Evolutionary conservation across 1,139 yeast genomes (phyloP), one percentile per base, ranked within the genome.

Genomic region (Pichia sp.): DNA sequence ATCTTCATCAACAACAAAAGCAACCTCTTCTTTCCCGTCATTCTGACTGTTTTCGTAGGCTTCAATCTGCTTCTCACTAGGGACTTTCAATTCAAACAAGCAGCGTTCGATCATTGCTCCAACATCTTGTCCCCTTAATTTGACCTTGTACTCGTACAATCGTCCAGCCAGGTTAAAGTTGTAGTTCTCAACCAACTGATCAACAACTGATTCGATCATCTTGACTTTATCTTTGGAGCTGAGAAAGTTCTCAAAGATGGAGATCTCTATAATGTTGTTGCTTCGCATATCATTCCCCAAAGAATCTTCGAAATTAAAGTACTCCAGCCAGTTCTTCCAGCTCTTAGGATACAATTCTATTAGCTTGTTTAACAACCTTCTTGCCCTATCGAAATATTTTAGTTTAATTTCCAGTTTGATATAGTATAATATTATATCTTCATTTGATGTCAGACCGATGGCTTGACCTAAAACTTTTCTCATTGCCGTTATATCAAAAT

Each of bases 301-400:
- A 31, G 75, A 75, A 48, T 73, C 75, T 68, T 93, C 99, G 61
- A 91, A 77, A 7, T 78, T 78, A 5, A 91, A 83, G 69, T 83
- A 90, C 12, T 77, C 76, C 6, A 79, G 59, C 85, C 90, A 83
- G 1, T 75, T 72, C 2, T 72, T 63, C 0, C 75, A 66, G 38
- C 71, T 62, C 3, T 68, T 59, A 1, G 90, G 77, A 58, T 78
- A 76, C 12, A 73, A 66, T 60, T 85, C 88, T 30, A 92, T 61
- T 73, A 81, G 81, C 63, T 81, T 84, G 60, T 86, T 88, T 65
- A 83, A 91, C 7, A 93, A 66, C 63, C 72, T 80, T 43, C 98
- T 75, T 10, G 87, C 91, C 45, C 97, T 73, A 59, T 86, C 95
- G 76, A 86, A 85, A 63, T 87, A 91, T 34, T 86, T 87, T 49